Base-by-base conservation (phyloP, 2,329 filamentous ascomycete species). In the Epichloe gansuensis region DNA sequence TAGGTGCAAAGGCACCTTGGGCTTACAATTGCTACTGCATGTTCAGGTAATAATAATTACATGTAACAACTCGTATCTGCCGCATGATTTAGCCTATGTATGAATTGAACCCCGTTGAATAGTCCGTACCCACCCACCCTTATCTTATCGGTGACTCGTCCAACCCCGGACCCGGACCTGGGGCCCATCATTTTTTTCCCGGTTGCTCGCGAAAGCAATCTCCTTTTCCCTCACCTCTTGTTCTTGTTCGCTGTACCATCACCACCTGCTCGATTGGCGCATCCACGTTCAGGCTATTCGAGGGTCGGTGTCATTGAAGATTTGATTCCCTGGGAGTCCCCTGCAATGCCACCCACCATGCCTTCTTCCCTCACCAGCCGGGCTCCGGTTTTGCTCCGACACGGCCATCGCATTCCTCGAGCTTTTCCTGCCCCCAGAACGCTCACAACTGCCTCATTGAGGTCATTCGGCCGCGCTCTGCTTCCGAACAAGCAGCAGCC, bases 321-420 rank as follows among this genome's bases (percentile, higher is more conserved):
- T 68, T 69, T 67, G 65, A 66, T 59, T 28, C 60, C 61, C 57
- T 60, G 57, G 60, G 60, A 60, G 58, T 58, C 59, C 59, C 57
- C 60, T 56, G 57, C 61, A 58, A 71, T 71, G 70, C 68, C 67
- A 63, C 64, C 67, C 60, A 65, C 66, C 61, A 66, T 70, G 62
- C 55, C 55, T 51, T 64, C 67, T 59, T 63, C 66, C 57, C 65
- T 81, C 67, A 77, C 77, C 62, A 76, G 77, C 63, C 75, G 78
- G 64, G 76, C 77, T 63, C 77, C 78, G 67, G 72, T 75, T 61
- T 66, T 80, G 63, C 72, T 82, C 67, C 76, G 77, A 66, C 73
- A 76, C 66, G 72, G 72, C 62, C 72, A 74, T 61, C 74, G 75
- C 59, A 59, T 78, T 48, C 73, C 76, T 52, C 63, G 70, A 58